Percentiles rank a stretch among this genome's conserved stretches.
These are phyloP conservation scores for Beauveria caledonica DNA, from an alignment of 2,329 filamentous ascomycete species.

Conservation along the genomic window DNA sequence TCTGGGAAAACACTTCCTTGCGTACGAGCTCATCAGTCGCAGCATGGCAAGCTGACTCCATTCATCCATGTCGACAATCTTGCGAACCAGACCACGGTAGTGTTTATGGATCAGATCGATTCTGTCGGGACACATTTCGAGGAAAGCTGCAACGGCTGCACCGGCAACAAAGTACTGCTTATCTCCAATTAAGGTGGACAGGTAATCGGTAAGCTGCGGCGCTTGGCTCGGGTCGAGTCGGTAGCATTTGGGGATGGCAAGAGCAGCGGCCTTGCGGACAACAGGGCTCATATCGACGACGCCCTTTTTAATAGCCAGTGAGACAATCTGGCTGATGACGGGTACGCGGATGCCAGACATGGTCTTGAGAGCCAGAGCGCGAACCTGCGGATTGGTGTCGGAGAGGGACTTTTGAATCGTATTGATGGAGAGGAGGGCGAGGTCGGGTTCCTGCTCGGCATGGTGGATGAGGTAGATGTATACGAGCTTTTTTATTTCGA, in stretches of 20 bases:
- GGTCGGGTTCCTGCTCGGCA: slow-evolving; percentile 91
- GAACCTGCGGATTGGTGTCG: slow-evolving; percentile 81
- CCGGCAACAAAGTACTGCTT: slow-evolving; percentile 96
- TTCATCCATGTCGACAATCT: slow-evolving; percentile 97
- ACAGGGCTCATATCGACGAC: slow-evolving; percentile 89
- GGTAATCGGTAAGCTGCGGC: slow-evolving; percentile 76
- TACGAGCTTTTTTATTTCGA: slow-evolving; percentile 95
- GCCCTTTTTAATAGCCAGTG: slow-evolving; percentile 89
- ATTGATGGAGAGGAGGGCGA: slow-evolving; percentile 93
- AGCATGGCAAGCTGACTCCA: slow-evolving; percentile 88
- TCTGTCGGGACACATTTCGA: slow-evolving; percentile 81
- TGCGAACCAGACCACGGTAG: slow-evolving; percentile 76
- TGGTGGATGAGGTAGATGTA: slow-evolving; percentile 98
- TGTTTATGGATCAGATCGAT: slow-evolving; percentile 86
- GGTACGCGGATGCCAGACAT: slow-evolving; percentile 98
- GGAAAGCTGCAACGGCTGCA: slow-evolving; percentile 79
- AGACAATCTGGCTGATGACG: slow-evolving; percentile 96
- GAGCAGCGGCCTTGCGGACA: slow-evolving; percentile 83
- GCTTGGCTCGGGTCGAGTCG: slow-evolving; percentile 77
- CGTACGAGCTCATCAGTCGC: slow-evolving; percentile 74
- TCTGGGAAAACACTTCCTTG: slow-evolving; percentile 77
- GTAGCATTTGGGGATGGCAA: slow-evolving; percentile 95
- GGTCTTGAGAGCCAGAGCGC: slow-evolving; percentile 85
- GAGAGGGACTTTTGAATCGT: slow-evolving; percentile 97
- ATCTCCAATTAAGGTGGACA: slow-evolving; percentile 72